Evolutionary conservation across 2,329 filamentous ascomycete species (phyloP).

Genomic region (Nothophaeocryptopus gaeumannii): DNA sequence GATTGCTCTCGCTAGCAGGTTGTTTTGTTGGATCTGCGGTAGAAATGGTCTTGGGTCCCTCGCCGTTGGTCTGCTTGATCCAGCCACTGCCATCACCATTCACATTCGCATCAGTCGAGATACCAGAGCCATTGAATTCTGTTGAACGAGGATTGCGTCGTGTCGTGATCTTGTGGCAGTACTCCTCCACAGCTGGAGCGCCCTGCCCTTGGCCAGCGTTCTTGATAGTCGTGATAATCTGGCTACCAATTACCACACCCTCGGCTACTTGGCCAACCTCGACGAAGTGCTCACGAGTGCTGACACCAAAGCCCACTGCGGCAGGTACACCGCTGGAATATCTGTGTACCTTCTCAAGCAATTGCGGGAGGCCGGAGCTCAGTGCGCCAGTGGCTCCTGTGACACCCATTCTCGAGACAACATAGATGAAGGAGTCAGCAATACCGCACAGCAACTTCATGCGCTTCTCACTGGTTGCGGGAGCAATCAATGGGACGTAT

Average conservation of each 20-base stretch:
- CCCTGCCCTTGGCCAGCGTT: conserved; percentile 65
- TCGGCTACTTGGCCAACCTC: conserved; percentile 81
- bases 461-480: conserved; percentile 83
- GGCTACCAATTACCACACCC: conserved; percentile 93
- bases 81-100: conserved; percentile 37
- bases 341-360: conserved; percentile 81
- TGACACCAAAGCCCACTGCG: conserved; percentile 93
- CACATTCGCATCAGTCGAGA: conserved; percentile 34
- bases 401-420: conserved; percentile 95
- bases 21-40: conserved; percentile 35
- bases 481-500: conserved; percentile 95
- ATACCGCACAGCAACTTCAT: conserved; percentile 97
- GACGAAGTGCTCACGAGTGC: conserved; percentile 88
- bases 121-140: conserved; percentile 27
- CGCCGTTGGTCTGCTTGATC: conserved; percentile 31
- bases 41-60: conserved; percentile 34
- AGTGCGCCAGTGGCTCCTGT: conserved; percentile 84
- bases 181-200: conserved; percentile 75
- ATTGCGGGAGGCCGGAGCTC: conserved; percentile 75
- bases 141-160: conserved; percentile 26
- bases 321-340: conserved; percentile 89
- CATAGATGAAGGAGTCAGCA: conserved; percentile 98
- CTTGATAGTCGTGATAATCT: conserved; percentile 80
- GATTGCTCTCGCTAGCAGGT: conserved; percentile 31
- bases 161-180: conserved; percentile 69